Evolutionary conservation across 345 rosid genomes (phyloP), one percentile per base, ranked within the genome.

Genomic region (Anacardium occidentale): DNA sequence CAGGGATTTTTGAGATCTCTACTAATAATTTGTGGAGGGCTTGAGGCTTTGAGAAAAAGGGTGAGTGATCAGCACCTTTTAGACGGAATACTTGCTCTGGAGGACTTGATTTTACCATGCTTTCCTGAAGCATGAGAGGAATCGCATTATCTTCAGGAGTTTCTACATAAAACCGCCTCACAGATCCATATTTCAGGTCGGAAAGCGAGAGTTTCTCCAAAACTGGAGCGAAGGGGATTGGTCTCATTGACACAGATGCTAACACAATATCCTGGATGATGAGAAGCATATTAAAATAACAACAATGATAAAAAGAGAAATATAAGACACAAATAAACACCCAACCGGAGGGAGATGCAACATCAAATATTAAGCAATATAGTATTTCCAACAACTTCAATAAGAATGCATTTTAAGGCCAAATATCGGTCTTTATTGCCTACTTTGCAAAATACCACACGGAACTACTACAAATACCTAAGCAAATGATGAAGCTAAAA

Each of bases 21-120:
- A 91, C 88, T 74, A 93, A 68, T 78, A 88, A 45, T 82, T 88
- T 92, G 79, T 95, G 99, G 50, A 95, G 83, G 66, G 94, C 91
- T 82, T 92, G 99, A 80, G 99, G 99, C 84, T 91, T 95, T n/a
- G 98, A 95, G 85, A 95, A 95, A 82, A 95, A 95, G 11, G 99
- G 98, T 11, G 99, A 92, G 83, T 95, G 99, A 57, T 95, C 99
- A 7, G 97, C 86, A 10, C 99, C 99, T 85, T 85, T 95, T 48
- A 95, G 74, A 25, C 81, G 85, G 74, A 88, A 93, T 26, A 90
- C 91, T 21, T 83, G 83, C 74, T 96, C 97, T 0, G 98, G 98
- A 12, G 97, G 91, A 65, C 86, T 83, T n/a, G 88, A 74, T 50
- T 81, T 90, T 60, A 88, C 77, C 99, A 93, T 90, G 75, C 79